Conservation (phyloP, 768 basidiomycete species). For the Pulveroboletus sp. region DNA sequence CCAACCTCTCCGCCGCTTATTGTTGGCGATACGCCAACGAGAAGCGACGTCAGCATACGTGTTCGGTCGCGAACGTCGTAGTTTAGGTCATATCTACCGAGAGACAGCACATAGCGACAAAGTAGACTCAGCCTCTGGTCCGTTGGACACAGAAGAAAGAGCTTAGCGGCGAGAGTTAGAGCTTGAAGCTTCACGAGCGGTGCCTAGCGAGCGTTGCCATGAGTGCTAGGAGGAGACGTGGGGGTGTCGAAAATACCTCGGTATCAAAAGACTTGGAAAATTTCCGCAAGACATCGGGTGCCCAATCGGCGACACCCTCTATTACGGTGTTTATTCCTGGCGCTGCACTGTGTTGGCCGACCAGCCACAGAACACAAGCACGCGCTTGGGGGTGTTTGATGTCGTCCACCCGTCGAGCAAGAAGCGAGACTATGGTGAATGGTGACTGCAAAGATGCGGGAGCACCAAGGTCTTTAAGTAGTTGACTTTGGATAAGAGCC, state of each 20-base stretch:
- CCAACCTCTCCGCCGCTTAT: constrained; percentile 36
- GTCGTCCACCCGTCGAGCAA: constrained; percentile 73
- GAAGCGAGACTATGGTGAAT: constrained; percentile 65
- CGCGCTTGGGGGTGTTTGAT: constrained; percentile 77
- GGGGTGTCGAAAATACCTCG: constrained; percentile 47
- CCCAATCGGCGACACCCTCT: constrained; percentile 69
- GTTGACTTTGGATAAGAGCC: constrained; percentile 69
- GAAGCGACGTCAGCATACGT: constrained; percentile 69
- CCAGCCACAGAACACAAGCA: constrained; percentile 89
- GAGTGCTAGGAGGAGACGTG: background rate
- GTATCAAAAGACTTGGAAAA: constrained; percentile 63
- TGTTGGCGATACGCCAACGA: constrained; percentile 49
- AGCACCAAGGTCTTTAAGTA: constrained; percentile 35
- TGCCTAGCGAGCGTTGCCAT: constrained; percentile 35
- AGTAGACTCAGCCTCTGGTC: constrained; percentile 49
- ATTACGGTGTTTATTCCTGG: constrained; percentile 33
- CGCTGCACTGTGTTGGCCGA: constrained; percentile 75
- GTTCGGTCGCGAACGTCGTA: constrained; percentile 92
- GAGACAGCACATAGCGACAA: constrained; percentile 67
- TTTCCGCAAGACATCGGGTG: constrained; percentile 85
- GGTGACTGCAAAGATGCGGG: constrained; percentile 36
- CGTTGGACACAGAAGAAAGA: constrained; percentile 63
- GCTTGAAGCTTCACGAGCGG: constrained; percentile 75
- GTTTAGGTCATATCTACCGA: constrained; percentile 83
- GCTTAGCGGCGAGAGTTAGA: constrained; percentile 81